Evolutionary conservation across 2,329 filamentous ascomycete genomes (phyloP), one percentile per base, ranked within the genome.

Genomic region (Allantophomopsis cytisporea): DNA sequence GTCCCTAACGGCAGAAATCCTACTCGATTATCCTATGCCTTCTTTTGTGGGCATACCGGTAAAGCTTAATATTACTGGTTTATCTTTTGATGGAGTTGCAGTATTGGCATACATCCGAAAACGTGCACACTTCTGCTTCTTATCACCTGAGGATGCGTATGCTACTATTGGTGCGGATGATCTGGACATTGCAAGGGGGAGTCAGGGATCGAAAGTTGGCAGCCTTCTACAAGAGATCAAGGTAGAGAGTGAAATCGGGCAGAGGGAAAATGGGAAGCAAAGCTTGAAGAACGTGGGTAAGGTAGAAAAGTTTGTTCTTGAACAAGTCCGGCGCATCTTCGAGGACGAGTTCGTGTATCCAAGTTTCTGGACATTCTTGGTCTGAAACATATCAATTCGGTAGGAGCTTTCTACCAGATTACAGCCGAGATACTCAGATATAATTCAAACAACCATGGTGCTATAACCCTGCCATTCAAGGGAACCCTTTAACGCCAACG

Each of bases 331-430:
- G 56, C 76, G 87, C 54, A 96, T 98, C 51, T 96, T 98, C 54
- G 91, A 98, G 61, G 91, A 96, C 56, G 91, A 98, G 59, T 91
- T 96, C 63, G 88, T 96, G 45, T 96, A 94, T 63, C 91, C 91
- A 35, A 95, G 88, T 60, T 96, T 93, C 61, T 96, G 89, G 88
- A 96, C 89, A 1, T 95, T 96, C 59, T 64, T 98, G 51, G 80
- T 96, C 35, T 94, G 35, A 28, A 28, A 6, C 10, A 34, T 6
- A 15, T 34, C 17, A 8, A 13, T 16, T 34, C 10, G 14, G 32
- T n/a, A 18, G 7, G 17, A n/a, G 32, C 17, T 18, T 18, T 15
- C 12, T 10, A 13, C 14, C 32, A 11, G n/a, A 23, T 5, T 3
- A 37, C n/a, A 8, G 23, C 23, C 7, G 11, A 8, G 7, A 28